Conservation (phyloP, 805 yeast species). For the Saccharomyces kudriavzevii region DNA sequence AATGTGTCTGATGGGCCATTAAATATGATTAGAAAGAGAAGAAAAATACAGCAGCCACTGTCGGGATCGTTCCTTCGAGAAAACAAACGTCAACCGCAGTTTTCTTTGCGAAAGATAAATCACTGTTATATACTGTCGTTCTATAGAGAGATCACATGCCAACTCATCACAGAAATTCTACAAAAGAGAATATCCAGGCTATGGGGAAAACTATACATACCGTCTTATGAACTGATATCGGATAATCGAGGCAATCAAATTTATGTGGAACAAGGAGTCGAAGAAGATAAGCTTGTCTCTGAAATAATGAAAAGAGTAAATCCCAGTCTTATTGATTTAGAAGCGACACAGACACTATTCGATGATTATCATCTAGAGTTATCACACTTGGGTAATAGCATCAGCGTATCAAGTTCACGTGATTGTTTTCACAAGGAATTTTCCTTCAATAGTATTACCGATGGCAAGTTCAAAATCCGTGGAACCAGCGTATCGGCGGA, state of each 20-base stretch:
- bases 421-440: conserved; percentile 17
- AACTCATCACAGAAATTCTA: conserved; percentile 13
- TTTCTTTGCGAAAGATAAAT: neutral
- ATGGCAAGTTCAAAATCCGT: conserved; percentile 4
- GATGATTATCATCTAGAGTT: conserved; percentile 20
- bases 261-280: conserved; percentile 22
- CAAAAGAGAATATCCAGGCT: conserved; percentile 5
- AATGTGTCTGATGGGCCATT: neutral
- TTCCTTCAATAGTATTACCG: conserved; percentile 12
- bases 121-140: conserved; percentile 11
- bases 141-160: conserved; percentile 10
- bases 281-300: conserved; percentile 17
- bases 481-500: neutral
- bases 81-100: neutral
- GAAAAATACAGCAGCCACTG: neutral
- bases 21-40: neutral
- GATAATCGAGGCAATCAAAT: conserved; percentile 26
- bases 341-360: conserved; percentile 11
- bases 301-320: conserved; percentile 11
- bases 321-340: neutral
- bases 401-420: conserved; percentile 12
- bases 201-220: conserved; percentile 13
- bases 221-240: conserved; percentile 16
- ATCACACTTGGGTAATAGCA: conserved; percentile 17
- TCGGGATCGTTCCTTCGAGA: neutral